Evolutionary conservation across 2,329 filamentous ascomycete species (phyloP).

Genomic region (Meredithiella fracta): DNA sequence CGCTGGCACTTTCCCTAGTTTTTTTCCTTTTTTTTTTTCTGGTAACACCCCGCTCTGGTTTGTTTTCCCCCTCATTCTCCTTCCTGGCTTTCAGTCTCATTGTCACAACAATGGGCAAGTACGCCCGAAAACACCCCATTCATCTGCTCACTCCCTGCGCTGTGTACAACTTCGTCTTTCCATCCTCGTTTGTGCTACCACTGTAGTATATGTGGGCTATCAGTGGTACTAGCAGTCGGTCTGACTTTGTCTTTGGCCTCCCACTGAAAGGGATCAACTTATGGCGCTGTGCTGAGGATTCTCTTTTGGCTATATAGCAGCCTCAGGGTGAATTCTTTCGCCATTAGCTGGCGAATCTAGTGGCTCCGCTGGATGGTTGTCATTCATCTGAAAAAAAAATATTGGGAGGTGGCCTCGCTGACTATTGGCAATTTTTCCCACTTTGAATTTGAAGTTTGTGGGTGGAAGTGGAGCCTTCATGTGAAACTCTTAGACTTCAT

Average conservation of each 20-base stretch:
- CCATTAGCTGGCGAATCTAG: background rate
- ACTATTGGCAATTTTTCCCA: background rate
- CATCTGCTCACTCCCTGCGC: background rate
- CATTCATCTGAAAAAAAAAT: background rate
- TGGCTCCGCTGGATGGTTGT: background rate
- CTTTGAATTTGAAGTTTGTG: background rate
- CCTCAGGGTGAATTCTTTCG: background rate
- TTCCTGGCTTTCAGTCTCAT: background rate
- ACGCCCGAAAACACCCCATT: too few species aligned
- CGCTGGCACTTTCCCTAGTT: background rate
- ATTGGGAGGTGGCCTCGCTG: background rate
- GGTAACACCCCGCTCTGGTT: conserved; percentile 1
- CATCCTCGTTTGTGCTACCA: background rate
- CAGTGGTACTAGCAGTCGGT: too few species aligned
- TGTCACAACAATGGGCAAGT: background rate
- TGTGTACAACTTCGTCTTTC: background rate
- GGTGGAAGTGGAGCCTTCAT: conserved; percentile 2
- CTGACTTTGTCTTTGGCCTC: background rate
- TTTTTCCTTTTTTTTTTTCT: background rate
- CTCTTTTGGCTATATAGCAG: background rate
- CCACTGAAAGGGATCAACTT: too few species aligned
- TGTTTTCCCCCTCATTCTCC: background rate
- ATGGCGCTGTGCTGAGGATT: background rate
- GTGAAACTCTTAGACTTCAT: background rate
- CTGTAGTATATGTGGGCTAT: background rate